Evolutionary conservation across 108 stramenopile species (phyloP).

Genomic region (Asterionellopsis glacialis): DNA sequence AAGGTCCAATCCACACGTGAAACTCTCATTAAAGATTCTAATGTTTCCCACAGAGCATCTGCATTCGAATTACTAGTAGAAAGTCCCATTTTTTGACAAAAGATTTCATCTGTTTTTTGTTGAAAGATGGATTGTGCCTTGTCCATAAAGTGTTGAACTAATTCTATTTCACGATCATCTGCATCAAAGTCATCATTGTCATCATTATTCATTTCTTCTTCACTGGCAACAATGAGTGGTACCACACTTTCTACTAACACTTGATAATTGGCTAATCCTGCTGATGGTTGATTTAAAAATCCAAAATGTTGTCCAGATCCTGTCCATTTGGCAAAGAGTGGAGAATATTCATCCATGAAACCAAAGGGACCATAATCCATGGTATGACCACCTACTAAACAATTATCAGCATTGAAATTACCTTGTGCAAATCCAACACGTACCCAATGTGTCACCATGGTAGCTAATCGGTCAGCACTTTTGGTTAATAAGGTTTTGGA

Average conservation of each 20-base stretch:
- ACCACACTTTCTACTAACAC: conserved; percentile 66
- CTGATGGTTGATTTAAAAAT: conserved; percentile 84
- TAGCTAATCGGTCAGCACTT: conserved; percentile 44
- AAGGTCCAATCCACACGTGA: conserved; percentile 79
- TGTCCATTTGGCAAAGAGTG: conserved; percentile 81
- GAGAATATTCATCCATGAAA: conserved; percentile 82
- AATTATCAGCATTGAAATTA: conserved; percentile 94
- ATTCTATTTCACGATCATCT: conserved; percentile 24
- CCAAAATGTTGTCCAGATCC: conserved; percentile 80
- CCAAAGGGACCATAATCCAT: conserved; percentile 98
- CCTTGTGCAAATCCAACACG: conserved; percentile 95
- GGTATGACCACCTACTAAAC: conserved; percentile 73
- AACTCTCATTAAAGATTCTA: conserved; percentile 42
- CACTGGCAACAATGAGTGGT: conserved; percentile 63
- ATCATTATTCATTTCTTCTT: conserved; percentile 27
- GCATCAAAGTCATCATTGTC: conserved; percentile 31
- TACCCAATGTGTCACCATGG: conserved; percentile 83
- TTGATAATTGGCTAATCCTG: conserved; percentile 78
- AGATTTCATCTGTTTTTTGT: conserved; percentile 35
- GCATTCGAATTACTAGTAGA: conserved; percentile 26
- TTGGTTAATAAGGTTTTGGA: conserved; percentile 48
- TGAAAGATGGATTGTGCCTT: conserved; percentile 54
- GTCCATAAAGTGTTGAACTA: conserved; percentile 32
- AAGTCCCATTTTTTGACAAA: conserved; percentile 66
- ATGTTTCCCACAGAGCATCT: conserved; percentile 57